These are phyloP conservation scores for Leccinum cinnamomeum DNA, from an alignment of 1,284 basidiomycete genomes.

Conservation along the genomic window DNA sequence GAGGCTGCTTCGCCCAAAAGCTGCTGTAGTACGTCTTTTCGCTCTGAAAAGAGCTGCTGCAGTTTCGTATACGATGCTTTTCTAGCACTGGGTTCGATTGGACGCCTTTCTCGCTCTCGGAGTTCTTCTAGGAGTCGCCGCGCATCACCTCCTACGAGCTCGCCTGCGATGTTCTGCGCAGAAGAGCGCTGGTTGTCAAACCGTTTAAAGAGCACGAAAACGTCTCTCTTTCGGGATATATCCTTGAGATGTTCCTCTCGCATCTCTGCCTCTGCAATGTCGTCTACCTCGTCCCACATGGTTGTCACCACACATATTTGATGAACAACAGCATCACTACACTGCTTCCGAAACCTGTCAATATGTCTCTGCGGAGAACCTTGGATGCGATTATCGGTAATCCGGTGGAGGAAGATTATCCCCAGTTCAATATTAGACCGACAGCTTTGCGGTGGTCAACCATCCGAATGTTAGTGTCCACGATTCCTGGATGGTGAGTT, in stretches of 20 bases:
- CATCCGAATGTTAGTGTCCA: neutral
- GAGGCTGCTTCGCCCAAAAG: neutral
- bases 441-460: neutral
- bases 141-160: neutral
- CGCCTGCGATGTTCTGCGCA: neutral
- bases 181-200: constrained; percentile 9
- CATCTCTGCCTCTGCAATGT: constrained; percentile 3
- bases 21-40: neutral
- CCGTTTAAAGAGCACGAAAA: constrained; percentile 1
- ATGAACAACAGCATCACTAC: neutral
- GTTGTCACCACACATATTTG: constrained; percentile 12
- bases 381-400: constrained; percentile 11
- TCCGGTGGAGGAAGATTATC: constrained; percentile 11
- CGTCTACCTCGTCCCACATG: constrained; percentile 13
- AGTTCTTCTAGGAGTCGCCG: neutral
- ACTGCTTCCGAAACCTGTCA: constrained; percentile 3
- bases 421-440: neutral
- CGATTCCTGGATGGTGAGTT: neutral
- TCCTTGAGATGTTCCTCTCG: constrained; percentile 4
- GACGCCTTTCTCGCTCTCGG: neutral
- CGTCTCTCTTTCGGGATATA: neutral
- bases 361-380: constrained; percentile 1
- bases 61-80: neutral
- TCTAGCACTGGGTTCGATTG: neutral
- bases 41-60: neutral